Evolutionary conservation across 2,329 filamentous ascomycete species (phyloP).

Genomic region (Alternaria metachromatica): DNA sequence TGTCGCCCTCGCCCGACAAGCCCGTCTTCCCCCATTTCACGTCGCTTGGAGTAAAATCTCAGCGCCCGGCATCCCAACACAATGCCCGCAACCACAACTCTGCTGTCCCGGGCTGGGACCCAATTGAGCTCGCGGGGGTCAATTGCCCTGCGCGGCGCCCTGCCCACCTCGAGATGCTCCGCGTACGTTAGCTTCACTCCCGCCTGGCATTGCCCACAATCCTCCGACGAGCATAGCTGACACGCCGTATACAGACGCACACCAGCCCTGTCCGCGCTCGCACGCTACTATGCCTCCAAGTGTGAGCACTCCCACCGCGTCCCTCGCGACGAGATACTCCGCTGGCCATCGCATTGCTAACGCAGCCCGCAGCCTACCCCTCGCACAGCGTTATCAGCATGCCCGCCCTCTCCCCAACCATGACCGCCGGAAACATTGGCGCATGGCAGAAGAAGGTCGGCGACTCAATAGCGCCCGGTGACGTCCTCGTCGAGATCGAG

Average conservation of each 20-base stretch:
- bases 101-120: slow-evolving; percentile 54
- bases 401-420: slow-evolving; percentile 97
- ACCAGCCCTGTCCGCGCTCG: slow-evolving; percentile 65
- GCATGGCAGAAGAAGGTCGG: slow-evolving; percentile 97
- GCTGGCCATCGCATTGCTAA: slow-evolving; percentile 37
- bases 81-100: slow-evolving; percentile 61
- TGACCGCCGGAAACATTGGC: slow-evolving; percentile 96
- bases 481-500: slow-evolving; percentile 97
- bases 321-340: not conserved
- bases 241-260: slow-evolving; percentile 45
- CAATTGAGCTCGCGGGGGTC: slow-evolving; percentile 51
- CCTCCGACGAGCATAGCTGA: slow-evolving; percentile 30
- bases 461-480: slow-evolving; percentile 84
- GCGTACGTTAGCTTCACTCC: slow-evolving; percentile 42
- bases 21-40: not conserved
- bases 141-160: slow-evolving; percentile 55
- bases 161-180: slow-evolving; percentile 48
- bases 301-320: slow-evolving; percentile 55
- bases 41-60: slow-evolving; percentile 28
- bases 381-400: slow-evolving; percentile 95
- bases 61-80: slow-evolving; percentile 48
- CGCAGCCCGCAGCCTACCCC: slow-evolving; percentile 75
- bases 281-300: slow-evolving; percentile 73
- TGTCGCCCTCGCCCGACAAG: slow-evolving; percentile 3
- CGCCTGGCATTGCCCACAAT: slow-evolving; percentile 1